These are phyloP conservation scores for Ascochyta rabiei DNA, from an alignment of 2,329 filamentous ascomycete genomes.

Conservation along the genomic window DNA sequence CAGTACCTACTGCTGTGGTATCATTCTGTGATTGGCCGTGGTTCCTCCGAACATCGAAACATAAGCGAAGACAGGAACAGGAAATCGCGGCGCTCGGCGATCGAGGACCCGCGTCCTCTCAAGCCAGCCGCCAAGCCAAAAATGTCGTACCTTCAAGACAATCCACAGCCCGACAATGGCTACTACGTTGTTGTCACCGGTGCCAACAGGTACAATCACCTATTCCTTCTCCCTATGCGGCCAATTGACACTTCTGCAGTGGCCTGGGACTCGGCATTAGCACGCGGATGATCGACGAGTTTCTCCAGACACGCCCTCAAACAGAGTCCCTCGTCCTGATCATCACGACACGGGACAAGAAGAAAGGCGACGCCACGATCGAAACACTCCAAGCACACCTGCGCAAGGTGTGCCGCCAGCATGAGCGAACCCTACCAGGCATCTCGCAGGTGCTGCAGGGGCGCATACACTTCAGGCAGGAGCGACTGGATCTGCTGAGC, in stretches of 20 bases:
- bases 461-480: slow-evolving; percentile 60
- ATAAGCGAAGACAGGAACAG: slow-evolving; percentile 22
- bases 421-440: slow-evolving; percentile 45
- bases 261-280: slow-evolving; percentile 86
- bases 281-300: slow-evolving; percentile 87
- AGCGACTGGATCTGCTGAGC: slow-evolving; percentile 63
- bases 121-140: slow-evolving; percentile 8
- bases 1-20: too few species aligned
- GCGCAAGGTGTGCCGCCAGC: slow-evolving; percentile 50
- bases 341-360: slow-evolving; percentile 77
- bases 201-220: slow-evolving; percentile 73
- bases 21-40: slow-evolving; percentile 19
- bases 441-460: slow-evolving; percentile 49
- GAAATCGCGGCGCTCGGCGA: slow-evolving; percentile 6
- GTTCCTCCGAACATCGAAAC: neutral
- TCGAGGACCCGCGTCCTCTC: slow-evolving; percentile 7
- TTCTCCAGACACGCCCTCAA: slow-evolving; percentile 71
- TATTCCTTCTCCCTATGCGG: too few species aligned
- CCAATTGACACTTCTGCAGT: slow-evolving; percentile 58
- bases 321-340: slow-evolving; percentile 77
- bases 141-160: slow-evolving; percentile 30
- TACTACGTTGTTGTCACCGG: slow-evolving; percentile 76
- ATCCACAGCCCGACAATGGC: slow-evolving; percentile 37
- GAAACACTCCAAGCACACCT: slow-evolving; percentile 68
- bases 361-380: slow-evolving; percentile 77